A percentile compares a stretch with the other conserved stretches of the same genome.
Conservation (phyloP, 495 filamentous ascomycete genomes). For the Astrothelium macrocarpum region DNA sequence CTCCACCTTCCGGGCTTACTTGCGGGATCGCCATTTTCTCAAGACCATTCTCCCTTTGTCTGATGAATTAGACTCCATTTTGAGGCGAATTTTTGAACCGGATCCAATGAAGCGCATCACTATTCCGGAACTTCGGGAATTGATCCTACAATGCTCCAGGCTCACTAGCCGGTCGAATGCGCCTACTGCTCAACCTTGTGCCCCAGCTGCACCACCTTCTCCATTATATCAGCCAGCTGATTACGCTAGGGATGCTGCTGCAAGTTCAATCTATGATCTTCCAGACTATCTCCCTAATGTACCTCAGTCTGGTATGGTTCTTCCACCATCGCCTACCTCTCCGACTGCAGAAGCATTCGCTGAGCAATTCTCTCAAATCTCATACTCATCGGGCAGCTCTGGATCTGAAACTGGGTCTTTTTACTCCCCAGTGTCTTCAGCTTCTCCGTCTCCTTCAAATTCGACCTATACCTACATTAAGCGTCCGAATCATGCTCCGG, state of each 20-base stretch:
- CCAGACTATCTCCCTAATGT: slow-evolving; percentile 11
- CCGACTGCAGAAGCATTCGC: slow-evolving; percentile 8
- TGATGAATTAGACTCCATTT: slow-evolving; percentile 76
- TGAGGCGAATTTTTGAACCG: slow-evolving; percentile 81
- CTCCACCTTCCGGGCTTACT: slow-evolving; percentile 88
- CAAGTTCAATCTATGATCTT: slow-evolving; percentile 18
- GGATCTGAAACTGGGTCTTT: slow-evolving; percentile 26
- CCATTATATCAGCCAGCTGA: slow-evolving; percentile 24
- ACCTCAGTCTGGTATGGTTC: slow-evolving; percentile 15
- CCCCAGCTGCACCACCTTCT: slow-evolving; percentile 18
- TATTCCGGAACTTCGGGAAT: slow-evolving; percentile 66
- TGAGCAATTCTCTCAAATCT: slow-evolving; percentile 15
- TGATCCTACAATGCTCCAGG: slow-evolving; percentile 65
- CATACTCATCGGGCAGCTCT: slow-evolving; percentile 21
- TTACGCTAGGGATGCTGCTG: slow-evolving; percentile 19
- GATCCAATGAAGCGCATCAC: slow-evolving; percentile 79
- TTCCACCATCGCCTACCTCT: slow-evolving; percentile 12
- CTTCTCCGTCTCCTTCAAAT: slow-evolving; percentile 22
- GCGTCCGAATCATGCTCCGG: neutral
- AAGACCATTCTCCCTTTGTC: slow-evolving; percentile 89
- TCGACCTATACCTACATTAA: neutral
- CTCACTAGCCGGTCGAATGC: slow-evolving; percentile 46
- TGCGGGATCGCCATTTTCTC: slow-evolving; percentile 77
- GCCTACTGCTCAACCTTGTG: slow-evolving; percentile 9
- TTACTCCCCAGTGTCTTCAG: slow-evolving; percentile 24